Conservation (phyloP, 257 asterid species). For the Ehretia macrophylla region DNA sequence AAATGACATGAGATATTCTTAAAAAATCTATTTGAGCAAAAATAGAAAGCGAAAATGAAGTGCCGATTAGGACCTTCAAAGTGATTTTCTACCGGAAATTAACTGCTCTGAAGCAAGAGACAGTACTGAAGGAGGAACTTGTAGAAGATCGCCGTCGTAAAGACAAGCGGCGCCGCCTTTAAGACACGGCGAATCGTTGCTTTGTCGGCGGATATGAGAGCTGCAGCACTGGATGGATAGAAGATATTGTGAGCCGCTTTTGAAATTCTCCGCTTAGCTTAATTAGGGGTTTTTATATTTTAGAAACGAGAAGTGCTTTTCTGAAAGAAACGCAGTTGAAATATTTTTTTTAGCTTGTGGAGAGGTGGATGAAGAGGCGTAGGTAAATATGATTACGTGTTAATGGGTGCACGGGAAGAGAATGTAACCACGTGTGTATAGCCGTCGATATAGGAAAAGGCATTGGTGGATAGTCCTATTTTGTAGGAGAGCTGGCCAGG, state of each 20-base stretch:
- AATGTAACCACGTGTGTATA: too few relatives aligned
- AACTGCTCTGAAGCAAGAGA: too few relatives aligned
- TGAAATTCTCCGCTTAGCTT: not conserved
- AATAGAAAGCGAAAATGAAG: not conserved
- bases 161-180: too few relatives aligned
- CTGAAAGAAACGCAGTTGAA: too few relatives aligned
- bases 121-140: not conserved
- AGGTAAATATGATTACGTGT: too few relatives aligned
- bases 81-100: not conserved
- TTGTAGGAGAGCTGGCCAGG: too few relatives aligned
- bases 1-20: not conserved
- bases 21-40: not conserved
- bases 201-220: not conserved
- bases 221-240: not conserved
- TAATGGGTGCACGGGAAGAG: too few relatives aligned
- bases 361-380: too few relatives aligned
- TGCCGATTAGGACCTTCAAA: not conserved
- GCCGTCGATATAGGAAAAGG: too few relatives aligned
- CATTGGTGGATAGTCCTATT: too few relatives aligned
- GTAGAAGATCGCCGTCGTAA: not conserved
- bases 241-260: not conserved
- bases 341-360: too few relatives aligned
- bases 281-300: not conserved
- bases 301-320: not conserved
- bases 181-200: not conserved